Percentiles rank a stretch among this genome's conserved stretches.
Conservation (phyloP, 176 grass and related monocot species). For the Eragrostis nindensis region DNA sequence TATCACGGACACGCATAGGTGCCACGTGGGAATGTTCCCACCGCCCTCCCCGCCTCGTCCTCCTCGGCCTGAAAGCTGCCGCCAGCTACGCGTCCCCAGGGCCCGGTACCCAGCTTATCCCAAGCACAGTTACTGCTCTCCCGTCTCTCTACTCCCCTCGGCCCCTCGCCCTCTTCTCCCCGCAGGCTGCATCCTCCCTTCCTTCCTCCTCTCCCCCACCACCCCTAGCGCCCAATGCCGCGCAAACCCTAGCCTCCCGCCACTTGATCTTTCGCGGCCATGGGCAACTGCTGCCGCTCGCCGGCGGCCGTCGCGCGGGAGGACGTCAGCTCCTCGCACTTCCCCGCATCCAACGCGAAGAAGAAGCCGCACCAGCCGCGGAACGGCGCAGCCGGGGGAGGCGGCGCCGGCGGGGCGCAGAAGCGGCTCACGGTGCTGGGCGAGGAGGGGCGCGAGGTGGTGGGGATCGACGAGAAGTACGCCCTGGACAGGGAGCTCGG, state of each 20-base stretch:
- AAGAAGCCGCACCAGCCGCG: constrained; percentile 71
- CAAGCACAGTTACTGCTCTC: constrained; percentile 50
- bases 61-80: constrained; percentile 30
- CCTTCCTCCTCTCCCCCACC: constrained; percentile 1
- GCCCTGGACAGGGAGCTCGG: constrained; percentile 87
- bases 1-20: neutral
- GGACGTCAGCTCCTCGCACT: constrained; percentile 82
- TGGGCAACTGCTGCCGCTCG: constrained; percentile 99
- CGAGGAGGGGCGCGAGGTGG: constrained; percentile 50
- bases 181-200: neutral
- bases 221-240: constrained; percentile 46
- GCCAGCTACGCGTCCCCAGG: constrained; percentile 43
- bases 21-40: constrained; percentile 33
- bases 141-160: neutral
- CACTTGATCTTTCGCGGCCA: constrained; percentile 46
- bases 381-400: constrained; percentile 34
- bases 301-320: constrained; percentile 89
- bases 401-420: constrained; percentile 35
- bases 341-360: constrained; percentile 59
- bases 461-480: constrained; percentile 87
- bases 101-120: constrained; percentile 43
- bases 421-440: constrained; percentile 83
- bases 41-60: neutral
- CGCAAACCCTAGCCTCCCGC: constrained; percentile 54
- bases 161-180: neutral